phyloP scores from a whole-genome alignment of 306 rosid genomes.

The Elaeagnus macrophylla region DNA sequence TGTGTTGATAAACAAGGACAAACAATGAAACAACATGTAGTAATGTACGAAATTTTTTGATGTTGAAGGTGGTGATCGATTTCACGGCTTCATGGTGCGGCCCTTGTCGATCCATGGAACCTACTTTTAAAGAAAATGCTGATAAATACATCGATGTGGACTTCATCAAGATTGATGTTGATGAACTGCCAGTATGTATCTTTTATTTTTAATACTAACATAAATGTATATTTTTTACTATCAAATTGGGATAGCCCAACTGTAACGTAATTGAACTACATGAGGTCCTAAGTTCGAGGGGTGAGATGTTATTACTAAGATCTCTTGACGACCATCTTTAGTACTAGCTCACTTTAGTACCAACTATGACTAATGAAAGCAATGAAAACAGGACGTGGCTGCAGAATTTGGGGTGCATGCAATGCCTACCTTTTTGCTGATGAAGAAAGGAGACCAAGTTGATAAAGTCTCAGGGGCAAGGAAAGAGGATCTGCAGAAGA shows the following conservation, averaged over 20 bases:
- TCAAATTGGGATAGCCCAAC: too few relatives aligned
- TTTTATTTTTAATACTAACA: too few relatives aligned
- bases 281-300: too few relatives aligned
- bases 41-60: neutral
- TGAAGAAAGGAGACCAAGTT: constrained; percentile 47
- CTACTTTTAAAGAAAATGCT: constrained; percentile 40
- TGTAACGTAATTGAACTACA: too few relatives aligned
- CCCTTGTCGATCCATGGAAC: constrained; percentile 68
- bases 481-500: constrained; percentile 54
- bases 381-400: constrained; percentile 53
- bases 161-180: constrained; percentile 66
- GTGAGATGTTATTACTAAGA: too few relatives aligned
- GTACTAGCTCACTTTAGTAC: too few relatives aligned
- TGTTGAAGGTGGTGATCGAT: constrained; percentile 60
- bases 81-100: constrained; percentile 82
- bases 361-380: too few relatives aligned
- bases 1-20: too few relatives aligned
- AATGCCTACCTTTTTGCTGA: constrained; percentile 62
- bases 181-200: constrained; percentile 44
- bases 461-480: constrained; percentile 57
- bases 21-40: too few relatives aligned
- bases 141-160: constrained; percentile 49
- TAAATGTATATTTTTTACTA: too few relatives aligned
- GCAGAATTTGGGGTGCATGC: constrained; percentile 43
- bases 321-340: too few relatives aligned